Evolutionary conservation across 1,284 basidiomycete genomes (phyloP), one percentile per base, ranked within the genome.

Genomic region (Sanguinoderma infundibulare): DNA sequence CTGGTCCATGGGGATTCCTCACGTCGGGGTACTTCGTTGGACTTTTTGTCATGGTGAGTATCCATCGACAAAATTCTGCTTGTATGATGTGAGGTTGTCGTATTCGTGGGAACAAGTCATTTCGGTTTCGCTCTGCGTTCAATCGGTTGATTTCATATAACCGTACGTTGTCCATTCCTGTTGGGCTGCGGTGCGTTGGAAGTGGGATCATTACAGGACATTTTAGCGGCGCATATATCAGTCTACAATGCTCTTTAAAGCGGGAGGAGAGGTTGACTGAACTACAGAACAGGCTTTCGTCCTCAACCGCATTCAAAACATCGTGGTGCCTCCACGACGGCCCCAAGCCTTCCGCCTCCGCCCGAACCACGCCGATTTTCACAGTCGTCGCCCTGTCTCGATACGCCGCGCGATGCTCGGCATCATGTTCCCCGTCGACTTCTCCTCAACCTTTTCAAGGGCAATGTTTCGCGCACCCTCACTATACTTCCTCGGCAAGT

Each of bases 271-370:
- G 26, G 55, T 63, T 61, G 59, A 65, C 58, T 57, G 57, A 56
- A 30, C 32, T 1, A 10, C 42, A 57, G 58, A 54, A n/a, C 60
- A 91, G 89, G 86, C 84, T 12, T 74, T 92, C 44, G 70, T 91
- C 24, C 74, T 91, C 55, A 88, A 91, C 67, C 83, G 90, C 36
- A 87, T 92, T 59, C 89, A 91, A 67, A 87, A 92, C 72, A 84
- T 90, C 53, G 86, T 91, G 47, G 84, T 90, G 0, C 90, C 90
- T 12, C 83, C 87, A n/a, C 82, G 83, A 5, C 77, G 77, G 49
- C 73, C 78, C 1, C 74, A 74, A 34, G 64, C 62, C 9, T 67
- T 70, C 53, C 70, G 68, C 55, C 67, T 69, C 36, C 60, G 67
- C 59, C 58, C 61, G 15, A 57, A 65, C 42, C 63, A 67, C 36